Base-by-base conservation (phyloP, 306 rosid genomes). In the Prosopis cineraria region DNA sequence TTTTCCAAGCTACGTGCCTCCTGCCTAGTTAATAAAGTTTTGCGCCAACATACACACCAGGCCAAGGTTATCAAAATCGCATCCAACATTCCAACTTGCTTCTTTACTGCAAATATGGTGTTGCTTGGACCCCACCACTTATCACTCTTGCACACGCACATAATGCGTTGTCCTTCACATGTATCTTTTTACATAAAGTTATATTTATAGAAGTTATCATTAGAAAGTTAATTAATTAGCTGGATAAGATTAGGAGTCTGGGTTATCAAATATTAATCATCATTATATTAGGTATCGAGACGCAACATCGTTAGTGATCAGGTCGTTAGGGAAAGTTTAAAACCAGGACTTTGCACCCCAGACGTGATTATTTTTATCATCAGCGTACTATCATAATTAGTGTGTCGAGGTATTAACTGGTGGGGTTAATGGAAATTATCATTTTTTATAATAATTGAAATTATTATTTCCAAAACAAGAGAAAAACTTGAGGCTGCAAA, bases 261-360 rank as follows among this genome's bases (percentile, higher is more conserved):
- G 22, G 20, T 27, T 43, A 50, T 62, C n/a, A 25, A 25, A 25
- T 58, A 50, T 62, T 84, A 77, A 52, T 77, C 69, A 62, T 65
- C 34, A 58, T 41, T 4, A 31, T 31, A 31, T 52, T 68, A 43
- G 50, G 13, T 19, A 53, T 29, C 10, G 10, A 36, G 69, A 75
- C 27, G 73, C 63, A 19, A 0, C 10, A 8, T 48, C 34, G 29
- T 48, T 34, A 59, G 3, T 52, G 58, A 43, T 52, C 63, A 77
- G 72, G 44, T 34, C 59, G 68, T 74, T 78, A 69, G 80, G 75
- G 68, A 36, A 62, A 62, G 19, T 27, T 45, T 70, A 27, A 50
- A 63, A 70, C 60, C 8, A 37, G 68, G 62, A 68, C 69, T 50
- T 64, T 43, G 52, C n/a, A 78, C 66, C 16, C 9, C 6, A 22